A percentile compares a stretch with the other conserved stretches of the same genome.
phyloP scores from a whole-genome alignment of 164 flowering plant species.

The Dillenia suffruticosa region DNA sequence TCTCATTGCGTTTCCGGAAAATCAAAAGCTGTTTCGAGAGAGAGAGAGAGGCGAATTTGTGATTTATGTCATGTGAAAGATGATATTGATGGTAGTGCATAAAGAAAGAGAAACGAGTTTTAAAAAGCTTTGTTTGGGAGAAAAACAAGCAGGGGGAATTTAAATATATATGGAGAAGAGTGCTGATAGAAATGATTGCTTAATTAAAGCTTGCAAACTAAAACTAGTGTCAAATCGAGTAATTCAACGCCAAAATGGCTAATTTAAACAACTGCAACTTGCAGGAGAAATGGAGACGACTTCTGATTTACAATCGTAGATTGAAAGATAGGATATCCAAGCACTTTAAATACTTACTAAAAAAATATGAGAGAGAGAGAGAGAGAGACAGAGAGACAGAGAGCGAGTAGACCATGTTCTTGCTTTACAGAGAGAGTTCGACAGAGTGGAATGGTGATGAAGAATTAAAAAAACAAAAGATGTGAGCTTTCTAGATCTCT shows the following conservation, averaged over 20 bases:
- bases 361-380: background rate
- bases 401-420: conserved; percentile 14
- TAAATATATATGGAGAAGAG: background rate
- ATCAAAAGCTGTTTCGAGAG: conserved; percentile 10
- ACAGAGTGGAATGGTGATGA: conserved; percentile 11
- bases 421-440: conserved; percentile 25
- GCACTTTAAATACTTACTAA: background rate
- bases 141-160: background rate
- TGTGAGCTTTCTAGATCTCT: conserved; percentile 7
- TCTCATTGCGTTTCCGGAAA: conserved; percentile 26
- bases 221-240: conserved; percentile 1
- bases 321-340: conserved; percentile 1
- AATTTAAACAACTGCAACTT: conserved; percentile 30
- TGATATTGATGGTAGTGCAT: background rate
- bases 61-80: background rate
- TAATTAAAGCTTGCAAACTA: background rate
- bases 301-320: conserved; percentile 9
- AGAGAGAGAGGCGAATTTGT: background rate
- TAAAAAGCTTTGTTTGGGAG: background rate
- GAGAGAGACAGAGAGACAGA: conserved; percentile 4
- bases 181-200: background rate
- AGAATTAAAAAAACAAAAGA: conserved; percentile 1
- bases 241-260: background rate
- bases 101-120: background rate
- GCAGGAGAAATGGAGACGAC: conserved; percentile 42